Evolutionary conservation across 495 filamentous ascomycete species (phyloP).

Genomic region (Ascodesmis nigricans): DNA sequence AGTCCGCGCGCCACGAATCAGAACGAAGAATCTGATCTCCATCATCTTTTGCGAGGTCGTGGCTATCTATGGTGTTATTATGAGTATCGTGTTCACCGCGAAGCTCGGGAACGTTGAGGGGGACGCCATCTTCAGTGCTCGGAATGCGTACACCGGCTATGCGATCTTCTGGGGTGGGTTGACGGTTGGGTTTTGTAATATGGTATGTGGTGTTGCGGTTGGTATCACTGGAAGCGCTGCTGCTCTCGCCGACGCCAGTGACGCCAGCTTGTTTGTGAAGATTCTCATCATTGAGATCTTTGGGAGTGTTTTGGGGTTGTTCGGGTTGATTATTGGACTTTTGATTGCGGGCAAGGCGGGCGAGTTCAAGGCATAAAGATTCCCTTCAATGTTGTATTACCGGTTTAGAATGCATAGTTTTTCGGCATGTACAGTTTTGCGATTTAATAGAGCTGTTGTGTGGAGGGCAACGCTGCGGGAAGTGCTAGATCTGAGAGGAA

Average conservation of each 20-base stretch:
- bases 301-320: slow-evolving; percentile 92
- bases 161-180: slow-evolving; percentile 90
- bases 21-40: slow-evolving; percentile 97
- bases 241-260: slow-evolving; percentile 85
- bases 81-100: slow-evolving; percentile 83
- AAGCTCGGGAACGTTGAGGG: slow-evolving; percentile 37
- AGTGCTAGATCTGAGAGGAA: too few species aligned
- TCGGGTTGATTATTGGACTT: slow-evolving; percentile 86
- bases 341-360: slow-evolving; percentile 60
- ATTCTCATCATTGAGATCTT: slow-evolving; percentile 99
- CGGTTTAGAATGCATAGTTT: too few species aligned
- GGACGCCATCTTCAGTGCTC: slow-evolving; percentile 35
- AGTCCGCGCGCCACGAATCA: slow-evolving; percentile 85
- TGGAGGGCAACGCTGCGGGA: too few species aligned
- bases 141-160: slow-evolving; percentile 83
- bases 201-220: slow-evolving; percentile 89
- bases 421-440: too few species aligned
- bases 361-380: slow-evolving; percentile 36
- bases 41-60: slow-evolving; percentile 99
- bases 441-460: too few species aligned
- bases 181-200: slow-evolving; percentile 82
- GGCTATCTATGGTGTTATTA: slow-evolving; percentile 98
- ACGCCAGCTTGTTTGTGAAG: slow-evolving; percentile 91
- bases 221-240: slow-evolving; percentile 96
- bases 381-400: too few species aligned